These are phyloP conservation scores for Pseudomassariella vexata DNA, from an alignment of 2,329 filamentous ascomycete species.

Conservation along the genomic window DNA sequence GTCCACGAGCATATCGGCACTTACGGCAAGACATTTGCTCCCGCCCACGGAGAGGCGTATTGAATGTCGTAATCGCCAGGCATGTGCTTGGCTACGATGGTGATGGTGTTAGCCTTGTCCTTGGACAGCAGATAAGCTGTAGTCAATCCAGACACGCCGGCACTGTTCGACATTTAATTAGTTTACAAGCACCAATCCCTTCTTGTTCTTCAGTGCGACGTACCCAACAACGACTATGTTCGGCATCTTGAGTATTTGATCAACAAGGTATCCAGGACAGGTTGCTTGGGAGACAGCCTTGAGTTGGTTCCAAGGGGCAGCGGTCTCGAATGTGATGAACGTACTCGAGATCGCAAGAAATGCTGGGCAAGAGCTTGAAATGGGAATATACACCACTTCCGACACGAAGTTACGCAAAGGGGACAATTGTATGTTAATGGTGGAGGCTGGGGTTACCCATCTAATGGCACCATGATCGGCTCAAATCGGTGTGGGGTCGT, in stretches of 20 bases:
- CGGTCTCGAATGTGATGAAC: too few species aligned
- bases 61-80: slow-evolving; percentile 89
- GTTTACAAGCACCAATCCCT: neutral
- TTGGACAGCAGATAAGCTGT: slow-evolving; percentile 26
- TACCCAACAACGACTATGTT: slow-evolving; percentile 10
- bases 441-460: too few species aligned
- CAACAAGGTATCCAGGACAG: too few species aligned
- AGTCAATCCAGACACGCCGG: slow-evolving; percentile 26
- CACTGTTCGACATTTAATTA: slow-evolving; percentile 17
- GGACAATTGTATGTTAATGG: too few species aligned
- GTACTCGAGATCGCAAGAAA: too few species aligned
- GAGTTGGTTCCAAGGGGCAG: too few species aligned
- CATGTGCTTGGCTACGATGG: slow-evolving; percentile 81
- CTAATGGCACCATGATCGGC: too few species aligned
- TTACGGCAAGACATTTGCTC: slow-evolving; percentile 26
- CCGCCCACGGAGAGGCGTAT: slow-evolving; percentile 60
- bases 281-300: too few species aligned
- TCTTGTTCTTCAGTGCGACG: neutral
- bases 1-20: slow-evolving; percentile 1
- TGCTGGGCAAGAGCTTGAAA: too few species aligned
- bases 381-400: too few species aligned
- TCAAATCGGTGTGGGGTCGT: too few species aligned
- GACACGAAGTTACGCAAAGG: too few species aligned
- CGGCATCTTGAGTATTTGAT: slow-evolving; percentile 6
- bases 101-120: slow-evolving; percentile 39